Evolutionary conservation across 208 protist genomes (phyloP), one percentile per base, ranked within the genome.

Genomic region (Crithidia bombi): DNA sequence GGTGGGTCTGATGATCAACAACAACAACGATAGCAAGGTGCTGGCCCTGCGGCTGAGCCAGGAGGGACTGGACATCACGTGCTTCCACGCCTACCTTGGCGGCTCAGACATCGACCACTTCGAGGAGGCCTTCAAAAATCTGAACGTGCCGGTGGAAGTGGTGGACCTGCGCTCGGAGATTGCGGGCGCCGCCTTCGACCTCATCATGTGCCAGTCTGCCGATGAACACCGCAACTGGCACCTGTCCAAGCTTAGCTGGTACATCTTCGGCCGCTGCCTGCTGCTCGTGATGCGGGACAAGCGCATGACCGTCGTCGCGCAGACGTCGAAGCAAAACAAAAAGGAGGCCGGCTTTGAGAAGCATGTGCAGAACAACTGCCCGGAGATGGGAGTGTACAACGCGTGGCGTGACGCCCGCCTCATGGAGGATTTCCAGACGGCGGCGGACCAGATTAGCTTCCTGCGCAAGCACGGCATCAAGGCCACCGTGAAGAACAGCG

Each of bases 161-260:
- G 85, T 97, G 9, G 93, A 97, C 80, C 79, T 97, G 30, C 93
- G 92, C 55, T 86, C 78, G 4, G 85, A 95, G 55, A 94, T 97
- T 52, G 93, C 93, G 14, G 69, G 83, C 47, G 73, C 78, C 9
- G 87, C 81, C 21, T 97, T 96, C 74, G 93, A 97, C 52, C 77
- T 95, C 58, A 88, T 97, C 64, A 91, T 91, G 85, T 77, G 78
- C 56, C 85, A 95, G 80, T 86, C 88, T 11, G 59, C 50, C 32
- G 85, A 96, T 71, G 91, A 96, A 57, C 69, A 75, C n/a, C 82
- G 85, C 49, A 95, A 96, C 78, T 97, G 93, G 93, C 85, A 97
- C 74, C 73, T 93, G 41, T 88, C 81, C 19, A 92, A 87, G 55
- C 78, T 97, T 23, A 83, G 78, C 78, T 89, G 88, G 75, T 82